Conservation (phyloP, 2,329 filamentous ascomycete genomes). For the Tolypocladium paradoxum region DNA sequence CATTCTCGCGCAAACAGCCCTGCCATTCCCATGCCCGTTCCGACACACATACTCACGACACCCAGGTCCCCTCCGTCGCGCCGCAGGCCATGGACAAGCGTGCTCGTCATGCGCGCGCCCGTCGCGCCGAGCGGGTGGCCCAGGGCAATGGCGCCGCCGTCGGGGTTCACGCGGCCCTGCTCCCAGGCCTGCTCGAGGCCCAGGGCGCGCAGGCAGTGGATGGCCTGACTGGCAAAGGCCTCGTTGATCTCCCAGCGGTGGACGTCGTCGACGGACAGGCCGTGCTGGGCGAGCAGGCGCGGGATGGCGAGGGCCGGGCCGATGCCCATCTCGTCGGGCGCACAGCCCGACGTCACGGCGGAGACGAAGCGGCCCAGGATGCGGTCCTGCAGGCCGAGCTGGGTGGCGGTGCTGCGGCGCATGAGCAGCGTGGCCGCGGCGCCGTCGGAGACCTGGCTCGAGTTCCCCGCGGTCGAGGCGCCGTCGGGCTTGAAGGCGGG, state of each 20-base stretch:
- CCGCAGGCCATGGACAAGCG: conserved; percentile 54
- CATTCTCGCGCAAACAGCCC: conserved; percentile 55
- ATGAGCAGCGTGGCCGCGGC: conserved; percentile 77
- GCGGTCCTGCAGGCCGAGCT: conserved; percentile 54
- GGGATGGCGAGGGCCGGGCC: conserved; percentile 82
- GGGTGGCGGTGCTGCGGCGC: conserved; percentile 67
- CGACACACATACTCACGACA: conserved; percentile 85
- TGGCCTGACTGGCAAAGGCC: conserved; percentile 55
- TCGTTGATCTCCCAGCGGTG: conserved; percentile 92
- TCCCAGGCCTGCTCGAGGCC: conserved; percentile 53
- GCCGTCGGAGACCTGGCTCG: conserved; percentile 76
- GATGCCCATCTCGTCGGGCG: conserved; percentile 88
- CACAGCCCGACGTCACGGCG: conserved; percentile 64
- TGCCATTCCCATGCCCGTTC: conserved; percentile 71
- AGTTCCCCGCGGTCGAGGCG: conserved; percentile 76
- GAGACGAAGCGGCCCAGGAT: conserved; percentile 80
- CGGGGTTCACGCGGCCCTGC: conserved; percentile 69
- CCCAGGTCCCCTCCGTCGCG: conserved; percentile 66
- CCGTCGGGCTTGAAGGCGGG: conserved; percentile 73
- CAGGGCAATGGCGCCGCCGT: conserved; percentile 88
- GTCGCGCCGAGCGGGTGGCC: conserved; percentile 88
- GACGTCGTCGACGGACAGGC: conserved; percentile 57
- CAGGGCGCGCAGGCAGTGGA: conserved; percentile 62
- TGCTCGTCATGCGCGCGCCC: conserved; percentile 69
- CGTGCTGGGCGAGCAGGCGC: conserved; percentile 60